A percentile compares a stretch with the other conserved stretches of the same genome.
Conservation (phyloP, 1,284 basidiomycete species). For the Boletellus sp. region DNA sequence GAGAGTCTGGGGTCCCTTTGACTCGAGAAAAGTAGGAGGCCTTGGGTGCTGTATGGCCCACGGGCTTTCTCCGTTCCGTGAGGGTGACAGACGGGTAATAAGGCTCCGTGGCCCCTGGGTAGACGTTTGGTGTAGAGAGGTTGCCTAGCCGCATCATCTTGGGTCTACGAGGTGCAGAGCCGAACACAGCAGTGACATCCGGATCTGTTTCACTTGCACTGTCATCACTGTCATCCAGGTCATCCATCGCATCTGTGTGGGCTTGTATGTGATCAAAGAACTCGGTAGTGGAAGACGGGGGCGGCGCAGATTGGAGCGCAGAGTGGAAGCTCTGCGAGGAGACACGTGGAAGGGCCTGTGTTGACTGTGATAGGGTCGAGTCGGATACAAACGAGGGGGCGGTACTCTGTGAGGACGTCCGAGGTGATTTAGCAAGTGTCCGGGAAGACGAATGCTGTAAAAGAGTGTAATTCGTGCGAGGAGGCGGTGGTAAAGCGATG, state of each 20-base stretch:
- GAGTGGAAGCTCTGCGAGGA: slow-evolving; percentile 35
- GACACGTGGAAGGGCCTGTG: slow-evolving; percentile 30
- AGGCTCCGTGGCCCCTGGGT: slow-evolving; percentile 31
- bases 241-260: slow-evolving; percentile 68
- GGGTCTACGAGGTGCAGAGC: slow-evolving; percentile 25
- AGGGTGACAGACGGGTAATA: slow-evolving; percentile 28
- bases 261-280: slow-evolving; percentile 73
- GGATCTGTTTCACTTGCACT: slow-evolving; percentile 31
- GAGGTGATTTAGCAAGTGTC: slow-evolving; percentile 17
- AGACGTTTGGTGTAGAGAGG: slow-evolving; percentile 32
- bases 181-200: slow-evolving; percentile 28
- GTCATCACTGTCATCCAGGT: slow-evolving; percentile 48
- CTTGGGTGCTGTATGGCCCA: slow-evolving; percentile 30
- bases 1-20: slow-evolving; percentile 28
- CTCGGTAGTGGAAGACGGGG: slow-evolving; percentile 55
- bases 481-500: slow-evolving; percentile 49
- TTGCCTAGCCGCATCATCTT: slow-evolving; percentile 43
- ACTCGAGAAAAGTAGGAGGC: slow-evolving; percentile 32
- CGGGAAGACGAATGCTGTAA: slow-evolving; percentile 20
- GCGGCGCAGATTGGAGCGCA: slow-evolving; percentile 51
- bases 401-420: slow-evolving; percentile 29
- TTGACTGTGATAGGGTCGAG: slow-evolving; percentile 26
- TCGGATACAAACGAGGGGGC: slow-evolving; percentile 30
- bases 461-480: slow-evolving; percentile 38
- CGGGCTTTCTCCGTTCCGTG: slow-evolving; percentile 37